Base-by-base conservation (phyloP, 2,329 filamentous ascomycete genomes). In the Sporothrix pseudoabietina region DNA sequence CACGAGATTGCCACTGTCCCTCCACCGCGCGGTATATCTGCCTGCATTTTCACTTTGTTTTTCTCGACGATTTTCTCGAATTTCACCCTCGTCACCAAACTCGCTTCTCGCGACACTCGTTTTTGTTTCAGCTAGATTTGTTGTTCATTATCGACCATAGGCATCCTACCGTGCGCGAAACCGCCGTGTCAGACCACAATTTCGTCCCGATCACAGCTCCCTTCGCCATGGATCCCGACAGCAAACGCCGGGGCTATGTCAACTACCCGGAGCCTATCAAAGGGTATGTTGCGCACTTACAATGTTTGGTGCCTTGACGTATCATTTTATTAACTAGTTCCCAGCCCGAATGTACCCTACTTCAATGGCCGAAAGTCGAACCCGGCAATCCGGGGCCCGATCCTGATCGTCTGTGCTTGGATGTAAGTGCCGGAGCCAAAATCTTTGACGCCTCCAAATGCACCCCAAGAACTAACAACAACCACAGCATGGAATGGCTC, bases 301-400 rank as follows among this genome's bases (percentile, higher is more conserved):
- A 12, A 47, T 12, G 14, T 12, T 12, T 47, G 14, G 9, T 10
- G 14, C 3, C 8, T 2, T 44, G 10, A 41, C 12, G 4, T n/a
- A 8, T 35, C 30, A 55, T 2, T n/a, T 19, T 49, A 26, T 65
- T 72, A 41, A 74, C 55, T 32, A 26, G 9, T n/a, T 44, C 44
- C 3, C 72, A 83, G 82, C 47, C 82, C 82, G 6, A 75, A 81
- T 22, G 76, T 81, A 14, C 84, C 83, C 0, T 87, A 86, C 77
- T 79, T 83, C 65, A 82, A 85, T 78, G 83, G 83, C 49, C 79
- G 82, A 12, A 83, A 84, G 68, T 82, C 83, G 9, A 90, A 91
- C 77, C 89, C 89, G 2, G 84, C 87, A 9, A 81, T 92, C 73
- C 85, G 87, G 59, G 89, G 89, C 35, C 81, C 83, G 19, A 77